A percentile compares a stretch with the other conserved stretches of the same genome.
Evolutionary conservation across 1,139 yeast genomes (phyloP).

Genomic region (Candida sanyaensis): DNA sequence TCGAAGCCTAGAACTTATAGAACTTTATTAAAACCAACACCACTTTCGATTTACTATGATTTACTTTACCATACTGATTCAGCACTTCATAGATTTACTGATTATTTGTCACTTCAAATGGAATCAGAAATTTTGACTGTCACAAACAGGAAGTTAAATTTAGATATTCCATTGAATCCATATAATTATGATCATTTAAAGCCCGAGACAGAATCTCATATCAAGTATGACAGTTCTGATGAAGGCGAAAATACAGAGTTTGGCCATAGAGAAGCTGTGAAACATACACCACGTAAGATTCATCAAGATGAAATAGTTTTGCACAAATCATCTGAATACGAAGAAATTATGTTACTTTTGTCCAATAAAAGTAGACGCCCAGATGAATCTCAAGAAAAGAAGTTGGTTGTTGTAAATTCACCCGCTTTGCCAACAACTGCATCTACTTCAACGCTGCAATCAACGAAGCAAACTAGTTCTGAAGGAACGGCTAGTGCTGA

Average conservation of each 20-base stretch:
- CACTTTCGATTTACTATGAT: slow-evolving; percentile 80
- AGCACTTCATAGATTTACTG: slow-evolving; percentile 74
- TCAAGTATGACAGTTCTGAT: slow-evolving; percentile 34
- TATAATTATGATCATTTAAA: slow-evolving; percentile 48
- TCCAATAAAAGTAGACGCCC: slow-evolving; percentile 42
- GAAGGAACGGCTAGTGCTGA: slow-evolving; percentile 25
- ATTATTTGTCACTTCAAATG: slow-evolving; percentile 71
- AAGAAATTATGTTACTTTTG: slow-evolving; percentile 74
- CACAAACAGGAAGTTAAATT: slow-evolving; percentile 73
- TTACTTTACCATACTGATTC: slow-evolving; percentile 80
- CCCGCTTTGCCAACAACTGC: slow-evolving; percentile 18
- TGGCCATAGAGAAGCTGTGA: slow-evolving; percentile 50
- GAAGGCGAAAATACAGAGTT: slow-evolving; percentile 35
- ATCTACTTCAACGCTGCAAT: slow-evolving; percentile 20
- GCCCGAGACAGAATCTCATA: slow-evolving; percentile 51
- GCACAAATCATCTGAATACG: slow-evolving; percentile 85
- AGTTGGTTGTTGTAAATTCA: slow-evolving; percentile 44
- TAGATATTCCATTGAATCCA: slow-evolving; percentile 73
- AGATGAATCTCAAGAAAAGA: slow-evolving; percentile 41
- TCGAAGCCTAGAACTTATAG: slow-evolving; percentile 68
- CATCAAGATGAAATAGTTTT: slow-evolving; percentile 48
- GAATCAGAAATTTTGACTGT: slow-evolving; percentile 82
- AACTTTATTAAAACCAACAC: slow-evolving; percentile 78
- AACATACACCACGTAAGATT: slow-evolving; percentile 44
- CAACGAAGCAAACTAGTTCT: slow-evolving; percentile 19